Conservation (phyloP, 2,329 filamentous ascomycete species). For the Didymella pinodella region DNA sequence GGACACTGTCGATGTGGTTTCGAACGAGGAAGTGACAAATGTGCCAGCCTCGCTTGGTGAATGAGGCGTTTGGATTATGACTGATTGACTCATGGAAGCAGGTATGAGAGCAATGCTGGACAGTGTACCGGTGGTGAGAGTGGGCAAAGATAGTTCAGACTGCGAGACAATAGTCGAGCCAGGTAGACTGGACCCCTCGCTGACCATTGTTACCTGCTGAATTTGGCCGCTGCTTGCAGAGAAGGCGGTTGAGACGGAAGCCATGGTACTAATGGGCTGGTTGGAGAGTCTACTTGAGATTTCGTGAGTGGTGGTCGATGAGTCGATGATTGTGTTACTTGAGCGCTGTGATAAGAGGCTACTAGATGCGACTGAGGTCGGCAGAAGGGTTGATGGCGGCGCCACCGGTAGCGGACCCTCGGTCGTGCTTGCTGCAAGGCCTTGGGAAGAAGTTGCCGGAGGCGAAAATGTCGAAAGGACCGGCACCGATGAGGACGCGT, state of each 20-base stretch:
- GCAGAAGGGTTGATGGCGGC: not conserved
- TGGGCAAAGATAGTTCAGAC: not conserved
- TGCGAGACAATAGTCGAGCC: not conserved
- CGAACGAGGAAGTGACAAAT: not conserved
- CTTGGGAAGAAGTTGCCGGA: not conserved
- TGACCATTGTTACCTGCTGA: not conserved
- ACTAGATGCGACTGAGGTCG: not conserved
- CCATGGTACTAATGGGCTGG: too few relatives aligned
- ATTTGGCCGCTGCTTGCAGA: not conserved
- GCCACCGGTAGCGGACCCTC: not conserved
- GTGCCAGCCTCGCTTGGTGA: not conserved
- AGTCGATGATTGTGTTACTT: not conserved
- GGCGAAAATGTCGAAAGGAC: not conserved
- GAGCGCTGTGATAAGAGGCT: not conserved
- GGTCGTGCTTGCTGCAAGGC: not conserved
- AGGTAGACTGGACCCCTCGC: not conserved
- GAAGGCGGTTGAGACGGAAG: not conserved
- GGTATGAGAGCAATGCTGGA: not conserved
- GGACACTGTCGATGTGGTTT: not conserved
- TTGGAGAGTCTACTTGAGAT: not conserved
- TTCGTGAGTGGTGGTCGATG: not conserved
- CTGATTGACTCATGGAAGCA: not conserved
- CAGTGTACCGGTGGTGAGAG: not conserved
- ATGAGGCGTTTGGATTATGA: not conserved
- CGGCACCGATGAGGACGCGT: not conserved